Base-by-base conservation (phyloP, 257 asterid species). In the Ilex asprella region DNA sequence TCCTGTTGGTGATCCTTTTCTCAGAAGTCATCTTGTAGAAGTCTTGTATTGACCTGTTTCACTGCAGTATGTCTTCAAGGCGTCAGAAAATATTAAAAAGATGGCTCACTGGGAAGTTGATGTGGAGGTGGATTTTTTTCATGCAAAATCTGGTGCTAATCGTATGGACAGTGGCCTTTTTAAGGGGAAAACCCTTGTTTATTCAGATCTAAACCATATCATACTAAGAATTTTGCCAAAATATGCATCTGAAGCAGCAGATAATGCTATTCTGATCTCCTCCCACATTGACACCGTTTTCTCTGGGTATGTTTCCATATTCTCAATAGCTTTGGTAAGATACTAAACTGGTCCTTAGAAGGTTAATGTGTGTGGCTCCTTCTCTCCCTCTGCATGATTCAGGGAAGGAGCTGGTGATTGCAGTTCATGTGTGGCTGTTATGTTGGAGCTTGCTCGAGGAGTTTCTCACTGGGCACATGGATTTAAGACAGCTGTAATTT, bases 391-490 rank as follows among this genome's bases (percentile, higher is more conserved):
- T 47, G 21, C 63, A 50, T 55, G 62, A 63, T 75, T 61, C 77
- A 92, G 97, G 72, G 97, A 87, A 84, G 99, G 99, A 61, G 99
- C 97, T 65, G 97, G 99, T 49, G 99, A 93, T 73, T 89, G 97
- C 85, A 89, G 96, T 71, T 93, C 99, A 51, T 89, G 97, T 66
- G 91, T 93, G 67, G 84, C 95, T 55, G 97, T 93, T 63, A 93
- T 93, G 99, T 78, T 89, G 62, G 99, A 93, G 84, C 99, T 93
- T 84, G 96, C 99, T 63, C 89, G 99, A 55, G 99, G 96, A 70
- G 76, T 84, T 72, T 89, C 96, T 55, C 99, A 93, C 53, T 84
- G 95, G 97, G 99, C 96, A 71, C 99, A 93, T 65, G 95, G 96
- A 79, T 93, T 87, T 76, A 89, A 93, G 81, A 82, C 79, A 50